Evolutionary conservation across 305 asterid genomes (phyloP).

Genomic region (Fraxinus paxiana): DNA sequence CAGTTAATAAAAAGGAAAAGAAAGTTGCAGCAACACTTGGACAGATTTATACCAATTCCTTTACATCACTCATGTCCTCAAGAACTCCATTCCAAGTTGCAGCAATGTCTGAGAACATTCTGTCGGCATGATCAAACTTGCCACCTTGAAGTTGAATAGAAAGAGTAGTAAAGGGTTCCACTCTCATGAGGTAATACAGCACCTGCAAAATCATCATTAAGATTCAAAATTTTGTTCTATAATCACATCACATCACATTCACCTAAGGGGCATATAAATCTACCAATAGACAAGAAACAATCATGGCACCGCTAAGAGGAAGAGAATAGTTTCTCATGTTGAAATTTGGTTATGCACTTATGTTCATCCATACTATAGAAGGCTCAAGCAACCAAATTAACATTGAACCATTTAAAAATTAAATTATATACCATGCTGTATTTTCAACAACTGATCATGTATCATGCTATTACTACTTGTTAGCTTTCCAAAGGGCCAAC

Average conservation of each 20-base stretch:
- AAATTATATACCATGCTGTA: slow-evolving; percentile 11
- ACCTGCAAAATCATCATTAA: slow-evolving; percentile 50
- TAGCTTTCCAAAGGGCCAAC: slow-evolving; percentile 12
- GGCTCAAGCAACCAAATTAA: slow-evolving; percentile 20
- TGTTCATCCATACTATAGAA: slow-evolving; percentile 4
- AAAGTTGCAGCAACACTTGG: slow-evolving; percentile 14
- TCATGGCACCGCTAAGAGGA: slow-evolving; percentile 11
- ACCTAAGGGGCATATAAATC: slow-evolving; percentile 10
- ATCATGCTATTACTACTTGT: slow-evolving; percentile 21
- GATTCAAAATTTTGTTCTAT: slow-evolving; percentile 6
- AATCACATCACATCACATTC: slow-evolving; percentile 24
- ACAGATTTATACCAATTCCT: slow-evolving; percentile 69
- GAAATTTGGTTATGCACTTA: slow-evolving; percentile 4
- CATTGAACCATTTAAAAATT: background rate
- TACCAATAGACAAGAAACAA: background rate
- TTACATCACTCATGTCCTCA: slow-evolving; percentile 98
- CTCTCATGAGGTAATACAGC: slow-evolving; percentile 78
- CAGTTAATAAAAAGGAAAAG: background rate
- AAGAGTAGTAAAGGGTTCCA: slow-evolving; percentile 96
- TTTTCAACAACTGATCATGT: slow-evolving; percentile 4
- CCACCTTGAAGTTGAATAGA: slow-evolving; percentile 99
- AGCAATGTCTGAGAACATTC: slow-evolving; percentile 89
- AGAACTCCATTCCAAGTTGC: slow-evolving; percentile 97
- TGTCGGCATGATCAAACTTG: slow-evolving; percentile 96
- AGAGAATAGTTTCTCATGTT: slow-evolving; percentile 7